Conservation (phyloP, 805 yeast genomes). For the Metschnikowia sp. region DNA sequence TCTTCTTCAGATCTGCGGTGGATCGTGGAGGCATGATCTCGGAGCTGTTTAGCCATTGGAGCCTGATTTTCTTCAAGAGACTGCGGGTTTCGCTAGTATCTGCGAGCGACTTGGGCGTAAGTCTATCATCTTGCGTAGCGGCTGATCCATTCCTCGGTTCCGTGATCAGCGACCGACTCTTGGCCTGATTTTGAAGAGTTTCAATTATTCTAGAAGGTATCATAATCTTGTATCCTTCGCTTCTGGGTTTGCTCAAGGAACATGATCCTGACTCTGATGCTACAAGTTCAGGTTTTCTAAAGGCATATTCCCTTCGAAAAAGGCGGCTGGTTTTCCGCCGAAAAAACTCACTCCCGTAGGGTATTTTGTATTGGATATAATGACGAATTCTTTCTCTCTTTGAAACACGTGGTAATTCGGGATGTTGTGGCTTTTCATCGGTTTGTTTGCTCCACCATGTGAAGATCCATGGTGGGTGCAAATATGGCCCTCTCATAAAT, state of each 20-base stretch:
- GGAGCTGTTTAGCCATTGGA: slow-evolving; percentile 9
- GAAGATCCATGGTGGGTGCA: slow-evolving; percentile 9
- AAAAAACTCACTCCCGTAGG: background rate
- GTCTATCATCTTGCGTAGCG: slow-evolving; percentile 4
- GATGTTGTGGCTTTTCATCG: background rate
- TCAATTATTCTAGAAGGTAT: background rate
- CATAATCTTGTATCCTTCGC: slow-evolving; percentile 2
- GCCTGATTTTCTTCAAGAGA: slow-evolving; percentile 9
- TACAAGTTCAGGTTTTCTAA: background rate
- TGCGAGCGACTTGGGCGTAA: background rate
- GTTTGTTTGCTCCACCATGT: slow-evolving; percentile 5
- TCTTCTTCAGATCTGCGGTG: background rate
- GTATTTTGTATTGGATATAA: background rate
- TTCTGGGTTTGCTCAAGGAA: background rate
- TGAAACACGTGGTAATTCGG: background rate
- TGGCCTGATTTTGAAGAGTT: background rate
- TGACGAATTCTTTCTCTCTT: slow-evolving; percentile 2
- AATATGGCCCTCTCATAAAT: background rate
- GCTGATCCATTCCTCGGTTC: background rate
- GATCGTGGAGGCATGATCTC: background rate
- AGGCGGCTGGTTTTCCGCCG: background rate
- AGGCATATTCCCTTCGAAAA: background rate
- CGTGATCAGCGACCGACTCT: background rate
- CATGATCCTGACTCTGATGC: background rate
- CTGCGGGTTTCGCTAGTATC: slow-evolving; percentile 9